Evolutionary conservation across 2,329 filamentous ascomycete species (phyloP), one percentile per base, ranked within the genome.

Genomic region (Colletotrichum orchidophilum): DNA sequence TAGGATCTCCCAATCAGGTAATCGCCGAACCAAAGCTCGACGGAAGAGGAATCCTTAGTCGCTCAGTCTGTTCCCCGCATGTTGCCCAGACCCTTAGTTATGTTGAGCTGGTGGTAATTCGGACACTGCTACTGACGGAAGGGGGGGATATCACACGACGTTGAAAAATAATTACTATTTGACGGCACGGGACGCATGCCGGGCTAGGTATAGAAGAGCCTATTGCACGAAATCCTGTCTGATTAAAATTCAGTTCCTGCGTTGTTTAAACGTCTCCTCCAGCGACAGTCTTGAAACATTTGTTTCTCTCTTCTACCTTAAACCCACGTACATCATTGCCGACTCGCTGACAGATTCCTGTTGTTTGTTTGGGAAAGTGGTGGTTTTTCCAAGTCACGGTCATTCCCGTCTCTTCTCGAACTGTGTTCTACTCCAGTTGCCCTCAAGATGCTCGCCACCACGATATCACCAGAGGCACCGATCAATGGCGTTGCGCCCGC

Each of bases 21-120:
- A 13, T 46, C 2, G 9, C 5, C 2, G 7, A 42, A 66, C 42
- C 55, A 21, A 18, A 35, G 15, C 52, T 18, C 13, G 15, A 24
- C 1, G 46, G 13, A 61, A 21, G 24, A 21, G 63, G 63, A 66
- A 70, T 50, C 26, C 31, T 29, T 66, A 62, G 12, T 61, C 67
- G 29, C 67, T 53, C 63, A n/a, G 27, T 49, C 29, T 50, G 54
- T 66, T 66, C 67, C 67, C 67, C 53, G 52, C 68, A 61, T 61
- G 7, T 18, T 46, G 27, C 53, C 68, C 26, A 33, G 31, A 27
- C 46, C 24, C 49, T 18, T 15, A 53, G 49, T 21, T 21, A 53
- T 27, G n/a, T 27, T 24, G 50, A 24, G 31, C 31, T 53, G 18
- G 52, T 24, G 42, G 39, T 39, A 53, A 50, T 70, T 55, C 21